Base-by-base conservation (phyloP, 192 early-diverging fungal genomes). In the Backusella sp. region DNA sequence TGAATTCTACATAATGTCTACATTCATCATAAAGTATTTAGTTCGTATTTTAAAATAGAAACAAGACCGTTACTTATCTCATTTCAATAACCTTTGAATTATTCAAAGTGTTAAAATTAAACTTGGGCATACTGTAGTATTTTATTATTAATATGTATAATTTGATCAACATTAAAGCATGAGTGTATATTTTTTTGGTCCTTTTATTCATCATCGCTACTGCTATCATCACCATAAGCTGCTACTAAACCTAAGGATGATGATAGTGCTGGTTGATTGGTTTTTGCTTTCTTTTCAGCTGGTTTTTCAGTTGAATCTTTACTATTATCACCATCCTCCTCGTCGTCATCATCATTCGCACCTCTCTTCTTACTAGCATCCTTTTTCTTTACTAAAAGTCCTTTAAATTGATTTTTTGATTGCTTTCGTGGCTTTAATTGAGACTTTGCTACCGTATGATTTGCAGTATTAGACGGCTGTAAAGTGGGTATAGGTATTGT, bases 141-240 rank as follows among this genome's bases (percentile, higher is more conserved):
- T 32, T 32, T 32, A 32, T 32, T 32, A 32, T 32, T 32, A 32
- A 32, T 44, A 44, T 17, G 42, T 17, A 15, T 49, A 49, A 49
- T 7, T n/a, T 44, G 42, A 44, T 5, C 42, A 21, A 53, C 12
- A 19, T 34, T 21, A 53, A 53, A 23, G n/a, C 69, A 62, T 76
- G 37, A 14, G 15, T 15, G 42, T 17, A 4, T 9, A n/a, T 44
- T 17, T 12, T 44, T 17, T 15, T 49, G 46, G n/a, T n/a, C 6
- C 46, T 7, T 26, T 44, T 49, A 77, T 12, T 77, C 76, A 8
- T 77, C 76, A 14, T 77, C 70, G 19, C 62, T 72, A 36, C 70
- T 73, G 23, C 69, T 72, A 52, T 77, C 70, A 32, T 73, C 76
- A 46, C 76, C 65, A 68, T 77, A 77, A 35, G 76, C 65, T 14